Conservation (phyloP, 2,329 filamentous ascomycete genomes). For the Aspergillus texensis region DNA sequence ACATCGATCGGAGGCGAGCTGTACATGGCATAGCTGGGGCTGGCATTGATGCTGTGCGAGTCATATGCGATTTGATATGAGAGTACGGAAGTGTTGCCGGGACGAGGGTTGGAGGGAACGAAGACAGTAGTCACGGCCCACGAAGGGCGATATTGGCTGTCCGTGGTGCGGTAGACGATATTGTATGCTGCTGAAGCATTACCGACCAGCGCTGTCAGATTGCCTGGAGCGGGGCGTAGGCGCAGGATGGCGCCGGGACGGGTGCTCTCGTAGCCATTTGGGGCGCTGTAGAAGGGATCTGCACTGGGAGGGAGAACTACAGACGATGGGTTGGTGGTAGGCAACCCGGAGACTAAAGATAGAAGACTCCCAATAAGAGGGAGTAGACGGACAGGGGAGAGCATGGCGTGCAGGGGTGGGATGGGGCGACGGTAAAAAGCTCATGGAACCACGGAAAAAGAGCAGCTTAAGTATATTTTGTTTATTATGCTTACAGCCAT, state of each 20-base stretch:
- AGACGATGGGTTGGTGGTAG: slow-evolving; percentile 1
- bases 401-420: neutral
- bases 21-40: slow-evolving; percentile 26
- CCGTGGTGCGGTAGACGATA: slow-evolving; percentile 24
- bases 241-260: slow-evolving; percentile 19
- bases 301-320: slow-evolving; percentile 10
- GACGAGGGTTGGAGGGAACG: slow-evolving; percentile 30
- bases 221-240: slow-evolving; percentile 18
- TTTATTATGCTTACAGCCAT: neutral
- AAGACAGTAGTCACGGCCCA: slow-evolving; percentile 41
- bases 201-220: slow-evolving; percentile 13
- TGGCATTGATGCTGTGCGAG: slow-evolving; percentile 21
- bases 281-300: slow-evolving; percentile 22
- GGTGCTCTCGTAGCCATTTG: slow-evolving; percentile 16
- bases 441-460: neutral
- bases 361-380: slow-evolving; percentile 7
- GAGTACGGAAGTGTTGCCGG: slow-evolving; percentile 29
- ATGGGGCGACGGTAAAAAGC: neutral
- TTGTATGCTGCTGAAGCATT: slow-evolving; percentile 18
- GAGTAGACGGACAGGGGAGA: slow-evolving; percentile 4
- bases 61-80: slow-evolving; percentile 45
- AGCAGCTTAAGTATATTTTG: neutral
- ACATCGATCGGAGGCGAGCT: slow-evolving; percentile 31
- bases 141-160: slow-evolving; percentile 18
- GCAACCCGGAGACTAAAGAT: slow-evolving; percentile 2